Evolutionary conservation across 1,284 basidiomycete species (phyloP).

Genomic region (Sporisorium exsertum): DNA sequence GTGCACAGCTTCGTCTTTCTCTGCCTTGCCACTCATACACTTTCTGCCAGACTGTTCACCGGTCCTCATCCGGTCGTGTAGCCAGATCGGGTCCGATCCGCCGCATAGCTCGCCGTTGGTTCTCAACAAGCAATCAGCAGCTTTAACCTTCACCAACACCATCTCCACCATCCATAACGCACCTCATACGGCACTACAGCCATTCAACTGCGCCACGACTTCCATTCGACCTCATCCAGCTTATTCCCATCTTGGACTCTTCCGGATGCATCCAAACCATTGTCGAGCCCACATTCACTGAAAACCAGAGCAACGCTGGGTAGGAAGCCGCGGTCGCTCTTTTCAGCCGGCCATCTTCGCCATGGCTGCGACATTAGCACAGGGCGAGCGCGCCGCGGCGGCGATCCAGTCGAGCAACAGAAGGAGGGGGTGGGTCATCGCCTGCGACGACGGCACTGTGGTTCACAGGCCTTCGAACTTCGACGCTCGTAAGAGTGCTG

Average conservation of each 20-base stretch:
- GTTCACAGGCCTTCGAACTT: conserved; percentile 27
- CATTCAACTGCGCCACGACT: not conserved
- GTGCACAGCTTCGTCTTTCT: too few species aligned
- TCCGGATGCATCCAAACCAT: conserved; percentile 1
- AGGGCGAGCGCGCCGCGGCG: conserved; percentile 2
- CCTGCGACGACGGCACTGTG: conserved; percentile 36
- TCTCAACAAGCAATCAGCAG: not conserved
- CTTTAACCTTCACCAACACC: not conserved
- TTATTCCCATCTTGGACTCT: not conserved
- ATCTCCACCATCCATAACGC: conserved; percentile 3
- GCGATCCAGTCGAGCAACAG: conserved; percentile 28
- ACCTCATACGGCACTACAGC: not conserved
- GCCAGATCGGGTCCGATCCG: conserved; percentile 36
- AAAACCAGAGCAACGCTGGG: not conserved
- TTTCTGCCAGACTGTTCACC: too few species aligned
- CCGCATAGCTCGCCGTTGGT: not conserved
- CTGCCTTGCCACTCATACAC: not conserved
- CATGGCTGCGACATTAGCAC: conserved; percentile 4
- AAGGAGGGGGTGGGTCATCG: conserved; percentile 50
- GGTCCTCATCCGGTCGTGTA: not conserved
- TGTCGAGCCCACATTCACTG: not conserved
- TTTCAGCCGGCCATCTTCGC: not conserved
- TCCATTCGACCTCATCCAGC: not conserved
- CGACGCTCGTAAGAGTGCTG: conserved; percentile 35
- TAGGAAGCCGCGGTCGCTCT: not conserved